Conservation (phyloP, 306 rosid genomes). For the Vachellia pachyceras region DNA sequence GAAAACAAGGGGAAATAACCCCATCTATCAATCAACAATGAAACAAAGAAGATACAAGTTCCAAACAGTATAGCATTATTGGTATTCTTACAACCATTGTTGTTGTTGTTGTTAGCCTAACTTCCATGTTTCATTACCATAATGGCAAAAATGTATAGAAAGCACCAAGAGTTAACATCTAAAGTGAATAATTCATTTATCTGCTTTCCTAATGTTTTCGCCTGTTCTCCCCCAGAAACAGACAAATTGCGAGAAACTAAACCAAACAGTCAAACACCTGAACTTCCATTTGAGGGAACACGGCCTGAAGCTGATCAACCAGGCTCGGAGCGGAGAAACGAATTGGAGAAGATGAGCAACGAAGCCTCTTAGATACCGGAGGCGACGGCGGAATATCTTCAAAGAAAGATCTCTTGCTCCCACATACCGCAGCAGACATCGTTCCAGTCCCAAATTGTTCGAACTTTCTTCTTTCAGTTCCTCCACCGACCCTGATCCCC, state of each 20-base stretch:
- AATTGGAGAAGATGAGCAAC: slow-evolving; percentile 90
- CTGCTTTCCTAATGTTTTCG: background rate
- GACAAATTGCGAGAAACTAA: background rate
- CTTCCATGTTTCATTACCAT: background rate
- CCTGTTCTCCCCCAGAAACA: background rate
- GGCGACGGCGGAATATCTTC: slow-evolving; percentile 97
- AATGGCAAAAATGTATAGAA: background rate
- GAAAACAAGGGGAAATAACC: background rate
- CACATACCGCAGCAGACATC: slow-evolving; percentile 99
- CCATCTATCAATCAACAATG: background rate
- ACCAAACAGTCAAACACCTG: slow-evolving; percentile 39
- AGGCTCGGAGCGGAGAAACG: slow-evolving; percentile 60
- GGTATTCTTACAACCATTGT: background rate
- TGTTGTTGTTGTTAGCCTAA: background rate
- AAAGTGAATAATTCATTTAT: background rate
- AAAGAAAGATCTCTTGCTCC: slow-evolving; percentile 95
- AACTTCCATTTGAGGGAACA: slow-evolving; percentile 84
- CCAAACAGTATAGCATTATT: background rate
- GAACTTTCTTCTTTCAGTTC: background rate
- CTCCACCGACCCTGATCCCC: slow-evolving; percentile 1
- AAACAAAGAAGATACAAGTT: background rate
- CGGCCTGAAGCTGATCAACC: slow-evolving; percentile 68
- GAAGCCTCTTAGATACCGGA: slow-evolving; percentile 82
- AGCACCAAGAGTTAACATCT: background rate
- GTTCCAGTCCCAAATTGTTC: slow-evolving; percentile 42